Conservation (phyloP, 441 rosid species). For the Manihot esculenta region DNA sequence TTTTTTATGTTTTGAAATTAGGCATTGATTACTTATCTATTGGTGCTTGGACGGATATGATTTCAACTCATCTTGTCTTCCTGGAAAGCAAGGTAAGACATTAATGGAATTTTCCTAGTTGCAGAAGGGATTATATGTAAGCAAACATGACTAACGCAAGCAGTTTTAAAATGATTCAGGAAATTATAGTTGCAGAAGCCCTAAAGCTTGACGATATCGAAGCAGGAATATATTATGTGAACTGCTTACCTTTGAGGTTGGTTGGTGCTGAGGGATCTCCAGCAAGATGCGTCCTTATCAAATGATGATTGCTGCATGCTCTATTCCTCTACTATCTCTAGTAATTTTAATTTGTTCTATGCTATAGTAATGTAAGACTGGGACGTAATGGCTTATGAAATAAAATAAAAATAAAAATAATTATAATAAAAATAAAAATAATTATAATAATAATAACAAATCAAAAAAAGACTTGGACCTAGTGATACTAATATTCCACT, state of each 20-base stretch:
- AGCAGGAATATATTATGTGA: constrained; percentile 52
- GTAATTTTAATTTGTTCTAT: no score
- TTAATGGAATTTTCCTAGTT: no score
- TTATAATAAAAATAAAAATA: no score
- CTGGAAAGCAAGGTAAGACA: constrained; percentile 42
- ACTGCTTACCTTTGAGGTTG: constrained; percentile 67
- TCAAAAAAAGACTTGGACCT: no score
- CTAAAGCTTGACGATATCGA: constrained; percentile 58
- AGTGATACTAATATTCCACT: no score
- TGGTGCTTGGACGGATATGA: constrained; percentile 42
- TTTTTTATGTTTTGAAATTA: background rate
- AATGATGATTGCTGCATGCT: constrained; percentile 29
- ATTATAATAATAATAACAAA: no score
- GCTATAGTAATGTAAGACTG: no score
- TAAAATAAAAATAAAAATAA: no score
- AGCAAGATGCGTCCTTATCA: constrained; percentile 68
- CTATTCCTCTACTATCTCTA: no score
- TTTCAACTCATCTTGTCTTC: constrained; percentile 44
- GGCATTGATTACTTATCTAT: constrained; percentile 60
- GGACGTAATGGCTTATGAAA: no score
- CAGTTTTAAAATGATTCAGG: constrained; percentile 35
- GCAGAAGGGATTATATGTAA: no score
- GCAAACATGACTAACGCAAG: no score
- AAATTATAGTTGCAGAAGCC: constrained; percentile 66
- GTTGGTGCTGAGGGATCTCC: constrained; percentile 68